Percentiles rank a stretch among this genome's conserved stretches.
Conservation (phyloP, 1,284 basidiomycete genomes). For the Ceratobasidium sp. region DNA sequence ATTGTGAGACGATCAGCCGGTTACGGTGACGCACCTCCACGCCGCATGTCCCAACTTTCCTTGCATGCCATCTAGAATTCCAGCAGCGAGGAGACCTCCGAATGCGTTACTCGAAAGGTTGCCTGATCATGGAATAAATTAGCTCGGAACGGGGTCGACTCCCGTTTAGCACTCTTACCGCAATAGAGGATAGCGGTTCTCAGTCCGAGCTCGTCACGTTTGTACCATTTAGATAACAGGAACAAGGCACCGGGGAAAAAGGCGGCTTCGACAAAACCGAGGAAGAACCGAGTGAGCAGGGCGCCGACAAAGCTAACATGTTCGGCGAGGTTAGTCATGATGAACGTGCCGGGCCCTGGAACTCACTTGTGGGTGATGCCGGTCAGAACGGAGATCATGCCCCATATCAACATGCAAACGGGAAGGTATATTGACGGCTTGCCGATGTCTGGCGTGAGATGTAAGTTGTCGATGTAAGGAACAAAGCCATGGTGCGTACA, state of each 20-base stretch:
- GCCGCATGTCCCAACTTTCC: constrained; percentile 76
- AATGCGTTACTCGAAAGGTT: constrained; percentile 85
- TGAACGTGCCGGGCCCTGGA: neutral
- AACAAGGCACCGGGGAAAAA: constrained; percentile 79
- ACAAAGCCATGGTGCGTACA: constrained; percentile 50
- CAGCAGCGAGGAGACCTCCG: constrained; percentile 81
- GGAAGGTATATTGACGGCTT: constrained; percentile 81
- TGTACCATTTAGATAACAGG: constrained; percentile 81
- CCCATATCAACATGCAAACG: constrained; percentile 78
- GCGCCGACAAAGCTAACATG: constrained; percentile 71
- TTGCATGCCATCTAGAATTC: constrained; percentile 77
- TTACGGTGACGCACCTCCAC: constrained; percentile 62
- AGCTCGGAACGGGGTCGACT: neutral
- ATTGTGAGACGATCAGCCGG: constrained; percentile 58
- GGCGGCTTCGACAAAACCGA: constrained; percentile 75
- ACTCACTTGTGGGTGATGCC: constrained; percentile 70
- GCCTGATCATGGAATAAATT: constrained; percentile 71
- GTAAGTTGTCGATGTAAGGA: neutral
- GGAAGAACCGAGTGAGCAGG: constrained; percentile 78
- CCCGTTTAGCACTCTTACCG: constrained; percentile 54
- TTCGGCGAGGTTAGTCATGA: constrained; percentile 51
- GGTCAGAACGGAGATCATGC: constrained; percentile 72
- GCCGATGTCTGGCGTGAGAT: constrained; percentile 61
- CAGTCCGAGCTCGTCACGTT: constrained; percentile 73
- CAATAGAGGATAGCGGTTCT: constrained; percentile 66